Evolutionary conservation across 2,329 filamentous ascomycete genomes (phyloP), one percentile per base, ranked within the genome.

Genomic region (Fusarium robinianum): DNA sequence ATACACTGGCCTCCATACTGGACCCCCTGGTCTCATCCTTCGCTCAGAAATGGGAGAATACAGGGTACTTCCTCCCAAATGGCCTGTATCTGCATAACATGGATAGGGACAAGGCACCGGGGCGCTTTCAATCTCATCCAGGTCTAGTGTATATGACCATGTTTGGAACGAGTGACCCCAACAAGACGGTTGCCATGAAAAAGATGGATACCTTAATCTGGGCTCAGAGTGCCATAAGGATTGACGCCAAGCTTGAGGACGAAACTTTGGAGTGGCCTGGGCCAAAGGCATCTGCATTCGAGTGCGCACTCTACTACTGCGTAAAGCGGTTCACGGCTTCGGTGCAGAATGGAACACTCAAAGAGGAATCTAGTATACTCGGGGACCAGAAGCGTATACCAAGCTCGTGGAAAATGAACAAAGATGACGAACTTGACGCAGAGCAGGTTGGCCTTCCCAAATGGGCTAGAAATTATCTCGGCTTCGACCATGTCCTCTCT

Each of bases 261-360:
- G 32, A 19, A 12, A 23, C 6, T 25, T 35, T 4, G 33, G 9
- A 8, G 32, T 31, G 18, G 41, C 11, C 1, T 54, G 51, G 51
- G 41, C 43, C 3, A 27, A 37, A 21, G 1, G 38, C 52, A 9
- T 10, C 4, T 2, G 51, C 48, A 8, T 30, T 30, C 2, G 48
- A 54, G 31, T 54, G 51, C 17, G 44, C 48, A 3, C 44, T 54
- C 5, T 54, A 51, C 35, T 54, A 54, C 35, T 54, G 48, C 22
- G 44, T 41, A 17, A 42, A 34, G 8, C 25, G 37, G 1, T 52
- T 51, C 25, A 34, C 17, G 12, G 17, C 31, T 4, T 31, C 33
- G 9, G 32, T 35, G 4, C 30, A 40, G 10, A 21, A 41, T 12
- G 30, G 40, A 3, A 14, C 12, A 2, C 21, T 51, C 21, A 34